A percentile compares a stretch with the other conserved stretches of the same genome.
Evolutionary conservation across 75 land plant species (phyloP).

Genomic region (Pinus tabuliformis): DNA sequence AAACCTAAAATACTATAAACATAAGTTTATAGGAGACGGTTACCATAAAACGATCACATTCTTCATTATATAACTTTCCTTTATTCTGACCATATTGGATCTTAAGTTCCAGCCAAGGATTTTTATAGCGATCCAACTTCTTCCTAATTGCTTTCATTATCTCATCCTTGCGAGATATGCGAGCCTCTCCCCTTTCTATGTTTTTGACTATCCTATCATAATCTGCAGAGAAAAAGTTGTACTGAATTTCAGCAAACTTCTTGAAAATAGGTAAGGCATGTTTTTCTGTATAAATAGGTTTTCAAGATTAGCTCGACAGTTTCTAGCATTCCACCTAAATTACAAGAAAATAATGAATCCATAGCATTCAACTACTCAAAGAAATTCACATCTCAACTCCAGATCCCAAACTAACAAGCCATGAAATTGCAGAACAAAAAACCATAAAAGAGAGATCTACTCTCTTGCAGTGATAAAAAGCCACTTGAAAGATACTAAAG

Average conservation of each 20-base stretch:
- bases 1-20: too few species aligned
- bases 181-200: conserved; percentile 96
- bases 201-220: conserved; percentile 94
- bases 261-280: background rate
- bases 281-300: background rate
- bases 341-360: background rate
- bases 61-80: conserved; percentile 98
- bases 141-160: conserved; percentile 98
- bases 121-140: conserved; percentile 94
- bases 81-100: conserved; percentile 99
- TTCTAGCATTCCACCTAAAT: background rate
- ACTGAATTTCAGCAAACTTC: background rate
- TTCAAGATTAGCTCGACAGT: background rate
- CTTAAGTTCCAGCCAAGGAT: conserved; percentile 95
- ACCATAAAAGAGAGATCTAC: background rate
- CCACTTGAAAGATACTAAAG: background rate
- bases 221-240: conserved; percentile 36
- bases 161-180: conserved; percentile 95
- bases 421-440: background rate
- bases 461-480: background rate
- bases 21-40: background rate
- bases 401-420: too few species aligned
- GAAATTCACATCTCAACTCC: too few species aligned
- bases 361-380: background rate
- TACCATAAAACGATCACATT: conserved; percentile 98